These are phyloP conservation scores for Globisporangium spinosum DNA, from an alignment of 352 stramenopile species.

Conservation along the genomic window DNA sequence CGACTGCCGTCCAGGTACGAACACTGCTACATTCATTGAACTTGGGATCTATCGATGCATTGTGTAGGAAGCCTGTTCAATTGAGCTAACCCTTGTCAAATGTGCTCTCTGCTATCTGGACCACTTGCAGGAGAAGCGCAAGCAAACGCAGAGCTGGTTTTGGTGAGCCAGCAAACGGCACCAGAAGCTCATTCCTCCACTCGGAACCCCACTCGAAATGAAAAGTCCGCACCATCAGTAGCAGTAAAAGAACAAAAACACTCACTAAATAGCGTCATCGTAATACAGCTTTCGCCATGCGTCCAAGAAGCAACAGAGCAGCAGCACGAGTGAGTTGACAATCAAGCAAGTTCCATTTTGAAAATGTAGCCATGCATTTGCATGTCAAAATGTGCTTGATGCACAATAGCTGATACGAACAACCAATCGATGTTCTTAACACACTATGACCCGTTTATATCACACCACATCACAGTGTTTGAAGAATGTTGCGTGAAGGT, in stretches of 20 bases:
- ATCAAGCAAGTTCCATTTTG: background rate
- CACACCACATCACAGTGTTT: background rate
- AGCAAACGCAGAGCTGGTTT: constrained; percentile 21
- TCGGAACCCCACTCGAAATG: background rate
- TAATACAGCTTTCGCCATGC: constrained; percentile 5
- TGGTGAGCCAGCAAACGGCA: constrained; percentile 12
- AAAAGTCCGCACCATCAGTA: background rate
- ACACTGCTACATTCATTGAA: background rate
- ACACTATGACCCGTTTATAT: background rate
- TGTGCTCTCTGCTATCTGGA: background rate
- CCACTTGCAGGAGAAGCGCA: constrained; percentile 18
- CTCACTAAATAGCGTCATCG: background rate
- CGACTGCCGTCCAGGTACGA: constrained; percentile 50
- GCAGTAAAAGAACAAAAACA: background rate
- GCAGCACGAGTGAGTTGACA: background rate
- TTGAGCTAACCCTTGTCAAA: background rate
- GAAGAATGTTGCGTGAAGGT: constrained; percentile 6
- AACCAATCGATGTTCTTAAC: background rate
- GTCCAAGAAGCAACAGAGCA: background rate
- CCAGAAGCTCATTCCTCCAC: background rate
- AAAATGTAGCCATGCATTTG: background rate
- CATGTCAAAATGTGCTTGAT: background rate
- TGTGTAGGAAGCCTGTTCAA: background rate
- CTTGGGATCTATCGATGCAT: background rate
- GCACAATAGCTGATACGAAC: background rate